Conservation (phyloP, 768 basidiomycete genomes). For the Lentinula sp. region DNA sequence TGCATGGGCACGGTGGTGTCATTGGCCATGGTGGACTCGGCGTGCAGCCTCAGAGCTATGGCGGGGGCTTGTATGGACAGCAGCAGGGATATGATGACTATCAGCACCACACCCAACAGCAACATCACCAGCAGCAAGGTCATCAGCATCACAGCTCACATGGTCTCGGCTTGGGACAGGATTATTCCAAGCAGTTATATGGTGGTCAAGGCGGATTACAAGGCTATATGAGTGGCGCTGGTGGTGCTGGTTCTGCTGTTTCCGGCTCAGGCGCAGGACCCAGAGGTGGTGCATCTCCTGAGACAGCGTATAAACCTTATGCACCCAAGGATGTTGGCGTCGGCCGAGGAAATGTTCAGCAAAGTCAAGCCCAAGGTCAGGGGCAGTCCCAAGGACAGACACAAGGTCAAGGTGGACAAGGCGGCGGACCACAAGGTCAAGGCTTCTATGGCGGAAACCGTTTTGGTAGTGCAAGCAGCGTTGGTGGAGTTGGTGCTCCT, state of each 20-base stretch:
- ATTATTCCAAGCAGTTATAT: slow-evolving; percentile 21
- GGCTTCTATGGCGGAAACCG: slow-evolving; percentile 43
- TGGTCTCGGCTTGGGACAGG: slow-evolving; percentile 17
- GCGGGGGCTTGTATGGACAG: slow-evolving; percentile 10
- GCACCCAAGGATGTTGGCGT: slow-evolving; percentile 58
- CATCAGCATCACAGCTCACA: slow-evolving; percentile 21
- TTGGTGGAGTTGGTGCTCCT: slow-evolving; percentile 31
- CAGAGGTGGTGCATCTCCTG: slow-evolving; percentile 55
- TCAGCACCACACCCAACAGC: slow-evolving; percentile 44
- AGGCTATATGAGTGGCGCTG: slow-evolving; percentile 18
- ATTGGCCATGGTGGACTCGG: slow-evolving; percentile 15
- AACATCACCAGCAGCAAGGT: slow-evolving; percentile 45
- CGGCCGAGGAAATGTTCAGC: slow-evolving; percentile 33
- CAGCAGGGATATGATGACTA: slow-evolving; percentile 37
- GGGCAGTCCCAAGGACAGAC: slow-evolving; percentile 40
- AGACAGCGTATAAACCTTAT: slow-evolving; percentile 73
- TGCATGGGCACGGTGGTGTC: slow-evolving; percentile 9
- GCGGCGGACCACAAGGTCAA: slow-evolving; percentile 46
- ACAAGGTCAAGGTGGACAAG: slow-evolving; percentile 36
- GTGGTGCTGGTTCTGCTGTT: slow-evolving; percentile 24
- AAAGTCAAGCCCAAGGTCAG: slow-evolving; percentile 34
- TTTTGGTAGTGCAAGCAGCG: slow-evolving; percentile 31
- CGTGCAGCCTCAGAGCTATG: slow-evolving; percentile 32
- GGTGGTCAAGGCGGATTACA: slow-evolving; percentile 33
- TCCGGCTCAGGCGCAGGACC: slow-evolving; percentile 44